phyloP scores from a whole-genome alignment of 345 rosid genomes.

The Dipteronia sinensis region DNA sequence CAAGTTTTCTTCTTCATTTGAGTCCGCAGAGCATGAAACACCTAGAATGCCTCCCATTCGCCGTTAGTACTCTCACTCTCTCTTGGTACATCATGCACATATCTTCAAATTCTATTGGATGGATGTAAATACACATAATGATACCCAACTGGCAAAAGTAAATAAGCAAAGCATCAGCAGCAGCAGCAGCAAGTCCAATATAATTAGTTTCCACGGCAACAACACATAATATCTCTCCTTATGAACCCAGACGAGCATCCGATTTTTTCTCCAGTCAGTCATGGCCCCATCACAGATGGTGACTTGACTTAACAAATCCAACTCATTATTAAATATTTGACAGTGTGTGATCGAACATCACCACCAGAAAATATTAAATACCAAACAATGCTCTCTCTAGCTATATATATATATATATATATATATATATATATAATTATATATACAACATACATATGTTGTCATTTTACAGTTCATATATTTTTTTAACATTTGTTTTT shows the following conservation, averaged over 20 bases:
- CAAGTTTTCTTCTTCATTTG: constrained; percentile 40
- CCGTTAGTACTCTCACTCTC: constrained; percentile 49
- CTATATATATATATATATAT: background rate
- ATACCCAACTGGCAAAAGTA: constrained; percentile 22
- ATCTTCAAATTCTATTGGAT: background rate
- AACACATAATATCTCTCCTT: no score
- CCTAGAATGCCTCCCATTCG: constrained; percentile 80
- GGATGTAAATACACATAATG: no score
- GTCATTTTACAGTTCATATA: constrained; percentile 2
- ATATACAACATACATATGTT: background rate
- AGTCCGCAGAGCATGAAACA: constrained; percentile 54
- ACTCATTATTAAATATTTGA: constrained; percentile 15
- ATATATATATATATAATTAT: background rate
- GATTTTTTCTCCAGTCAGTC: background rate
- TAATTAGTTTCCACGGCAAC: no score
- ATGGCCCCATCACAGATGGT: constrained; percentile 31
- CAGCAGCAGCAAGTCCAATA: no score
- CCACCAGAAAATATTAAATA: constrained; percentile 10
- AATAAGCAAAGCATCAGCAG: constrained; percentile 10
- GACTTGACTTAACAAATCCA: constrained; percentile 30
- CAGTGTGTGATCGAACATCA: constrained; percentile 20
- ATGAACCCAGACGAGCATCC: background rate
- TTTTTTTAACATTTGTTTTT: background rate
- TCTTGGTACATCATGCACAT: no score
- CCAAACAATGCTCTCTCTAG: background rate